Conservation (phyloP, 2,329 filamentous ascomycete genomes). For the Thielaviopsis musarum region DNA sequence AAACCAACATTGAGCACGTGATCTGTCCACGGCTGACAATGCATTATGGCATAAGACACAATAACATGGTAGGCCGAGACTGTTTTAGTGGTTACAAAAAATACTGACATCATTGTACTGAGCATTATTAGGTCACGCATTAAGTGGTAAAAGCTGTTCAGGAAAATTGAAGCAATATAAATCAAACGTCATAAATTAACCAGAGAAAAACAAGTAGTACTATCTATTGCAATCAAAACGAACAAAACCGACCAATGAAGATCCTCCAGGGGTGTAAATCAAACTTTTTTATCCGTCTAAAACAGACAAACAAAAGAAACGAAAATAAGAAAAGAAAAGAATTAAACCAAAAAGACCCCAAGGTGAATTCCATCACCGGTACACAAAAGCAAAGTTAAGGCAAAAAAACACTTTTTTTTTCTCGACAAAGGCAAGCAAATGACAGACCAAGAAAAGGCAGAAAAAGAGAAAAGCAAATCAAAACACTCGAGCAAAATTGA, state of each 20-base stretch:
- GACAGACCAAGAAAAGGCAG: background rate
- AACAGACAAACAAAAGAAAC: background rate
- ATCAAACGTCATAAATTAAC: background rate
- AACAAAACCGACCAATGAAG: background rate
- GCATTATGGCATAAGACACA: too few relatives aligned
- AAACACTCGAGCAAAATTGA: background rate
- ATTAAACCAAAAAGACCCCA: background rate
- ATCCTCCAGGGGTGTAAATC: background rate
- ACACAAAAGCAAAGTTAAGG: background rate
- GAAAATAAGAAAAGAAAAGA: background rate
- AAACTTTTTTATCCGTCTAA: background rate
- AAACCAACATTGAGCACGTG: too few relatives aligned
- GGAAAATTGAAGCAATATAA: background rate
- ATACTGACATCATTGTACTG: background rate
- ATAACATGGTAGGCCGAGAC: too few relatives aligned
- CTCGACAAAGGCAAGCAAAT: too few relatives aligned
- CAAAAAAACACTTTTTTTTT: background rate
- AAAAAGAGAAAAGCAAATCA: slow-evolving; percentile 1
- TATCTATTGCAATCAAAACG: background rate
- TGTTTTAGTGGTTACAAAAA: too few relatives aligned
- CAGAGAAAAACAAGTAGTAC: background rate
- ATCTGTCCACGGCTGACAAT: too few relatives aligned
- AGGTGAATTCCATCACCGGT: background rate
- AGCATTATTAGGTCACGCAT: too few relatives aligned
- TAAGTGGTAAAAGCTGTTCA: too few relatives aligned